Conservation (phyloP, 305 asterid genomes). For the Plantago lanceolata region DNA sequence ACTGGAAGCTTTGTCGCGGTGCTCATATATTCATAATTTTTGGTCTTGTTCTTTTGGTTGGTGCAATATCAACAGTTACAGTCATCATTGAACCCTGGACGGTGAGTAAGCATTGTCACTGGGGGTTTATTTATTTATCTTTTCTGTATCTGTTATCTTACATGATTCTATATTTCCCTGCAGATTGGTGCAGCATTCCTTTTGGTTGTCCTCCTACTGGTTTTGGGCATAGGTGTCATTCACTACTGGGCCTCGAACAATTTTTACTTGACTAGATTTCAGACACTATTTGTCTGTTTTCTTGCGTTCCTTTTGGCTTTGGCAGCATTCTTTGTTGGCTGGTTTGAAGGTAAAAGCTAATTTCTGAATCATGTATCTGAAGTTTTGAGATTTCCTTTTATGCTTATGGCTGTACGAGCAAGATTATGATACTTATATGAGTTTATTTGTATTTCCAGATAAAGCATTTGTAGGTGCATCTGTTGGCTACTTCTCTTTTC, state of each 20-base stretch:
- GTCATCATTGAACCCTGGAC: constrained; percentile 80
- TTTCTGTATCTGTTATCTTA: constrained; percentile 20
- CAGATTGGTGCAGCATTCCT: constrained; percentile 98
- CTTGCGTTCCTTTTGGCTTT: constrained; percentile 95
- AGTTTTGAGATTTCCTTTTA: constrained; percentile 12
- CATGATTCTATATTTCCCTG: constrained; percentile 25
- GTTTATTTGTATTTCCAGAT: constrained; percentile 40
- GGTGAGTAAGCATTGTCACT: constrained; percentile 45
- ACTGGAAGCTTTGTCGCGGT: constrained; percentile 91
- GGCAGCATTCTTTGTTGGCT: constrained; percentile 91
- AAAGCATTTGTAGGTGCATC: constrained; percentile 95
- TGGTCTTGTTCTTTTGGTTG: constrained; percentile 81
- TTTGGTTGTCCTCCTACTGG: constrained; percentile 79
- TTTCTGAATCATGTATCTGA: background rate
- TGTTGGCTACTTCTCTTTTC: constrained; percentile 97
- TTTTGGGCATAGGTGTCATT: constrained; percentile 88
- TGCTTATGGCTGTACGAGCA: constrained; percentile 7
- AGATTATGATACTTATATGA: constrained; percentile 18
- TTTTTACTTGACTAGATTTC: constrained; percentile 89
- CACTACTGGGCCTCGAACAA: constrained; percentile 99
- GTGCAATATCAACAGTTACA: constrained; percentile 86
- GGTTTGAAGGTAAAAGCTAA: constrained; percentile 59
- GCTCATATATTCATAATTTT: constrained; percentile 67
- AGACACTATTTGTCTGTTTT: constrained; percentile 87
- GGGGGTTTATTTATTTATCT: constrained; percentile 17